Evolutionary conservation across 805 yeast species (phyloP).

Genomic region (Deakozyma indianensis): DNA sequence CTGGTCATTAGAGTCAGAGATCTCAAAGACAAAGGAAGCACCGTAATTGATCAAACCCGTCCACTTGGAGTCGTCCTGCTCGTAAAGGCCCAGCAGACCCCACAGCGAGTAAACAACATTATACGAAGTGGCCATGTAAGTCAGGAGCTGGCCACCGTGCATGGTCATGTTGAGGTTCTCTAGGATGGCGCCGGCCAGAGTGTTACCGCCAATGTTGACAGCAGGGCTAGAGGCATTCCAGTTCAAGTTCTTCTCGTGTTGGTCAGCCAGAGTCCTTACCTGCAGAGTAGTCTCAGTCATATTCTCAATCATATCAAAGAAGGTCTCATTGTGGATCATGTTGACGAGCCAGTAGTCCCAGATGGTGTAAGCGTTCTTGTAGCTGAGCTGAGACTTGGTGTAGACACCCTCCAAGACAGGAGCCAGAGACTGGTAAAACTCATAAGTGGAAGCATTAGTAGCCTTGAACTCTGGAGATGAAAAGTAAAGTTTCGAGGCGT

Average conservation of each 20-base stretch:
- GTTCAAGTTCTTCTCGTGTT: constrained; percentile 26
- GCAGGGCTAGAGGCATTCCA: constrained; percentile 16
- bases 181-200: constrained; percentile 25
- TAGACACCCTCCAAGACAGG: constrained; percentile 13
- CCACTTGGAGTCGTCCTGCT: constrained; percentile 23
- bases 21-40: constrained; percentile 31
- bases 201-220: constrained; percentile 29
- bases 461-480: constrained; percentile 19
- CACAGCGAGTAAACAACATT: constrained; percentile 29
- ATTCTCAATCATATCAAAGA: constrained; percentile 21
- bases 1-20: constrained; percentile 13
- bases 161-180: constrained; percentile 25
- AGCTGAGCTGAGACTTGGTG: constrained; percentile 21
- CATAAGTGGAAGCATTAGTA: constrained; percentile 23
- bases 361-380: constrained; percentile 26
- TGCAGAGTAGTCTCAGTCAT: constrained; percentile 15
- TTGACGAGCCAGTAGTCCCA: constrained; percentile 29
- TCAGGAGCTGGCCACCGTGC: constrained; percentile 24
- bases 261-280: constrained; percentile 26
- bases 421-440: constrained; percentile 26
- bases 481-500: constrained; percentile 21
- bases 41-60: constrained; percentile 36
- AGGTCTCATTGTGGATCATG: constrained; percentile 28
- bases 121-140: constrained; percentile 32
- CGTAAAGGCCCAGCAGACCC: constrained; percentile 23